Percentiles rank a stretch among this genome's conserved stretches.
Evolutionary conservation across 164 flowering plant species (phyloP).

Genomic region (Stephania japonica): DNA sequence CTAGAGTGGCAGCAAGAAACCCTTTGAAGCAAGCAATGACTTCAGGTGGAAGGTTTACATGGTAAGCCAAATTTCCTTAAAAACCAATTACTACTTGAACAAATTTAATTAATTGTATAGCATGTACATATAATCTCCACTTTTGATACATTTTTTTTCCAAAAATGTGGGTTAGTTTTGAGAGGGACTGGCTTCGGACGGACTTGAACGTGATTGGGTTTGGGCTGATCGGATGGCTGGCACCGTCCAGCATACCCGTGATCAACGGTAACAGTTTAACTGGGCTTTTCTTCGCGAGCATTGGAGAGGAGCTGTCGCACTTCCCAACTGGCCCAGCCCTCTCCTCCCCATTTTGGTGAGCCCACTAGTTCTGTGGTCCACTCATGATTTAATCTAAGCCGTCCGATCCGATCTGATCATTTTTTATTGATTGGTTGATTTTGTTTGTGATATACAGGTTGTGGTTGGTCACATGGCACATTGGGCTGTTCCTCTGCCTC

Average conservation of each 20-base stretch:
- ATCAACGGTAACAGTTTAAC: slow-evolving; percentile 87
- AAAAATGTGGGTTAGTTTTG: slow-evolving; percentile 31
- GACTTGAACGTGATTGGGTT: slow-evolving; percentile 88
- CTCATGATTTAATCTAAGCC: neutral
- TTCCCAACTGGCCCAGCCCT: slow-evolving; percentile 84
- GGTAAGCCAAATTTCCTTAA: slow-evolving; percentile 33
- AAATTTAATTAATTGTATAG: neutral
- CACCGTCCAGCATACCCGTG: slow-evolving; percentile 81
- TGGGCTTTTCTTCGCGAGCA: slow-evolving; percentile 87
- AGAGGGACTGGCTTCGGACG: slow-evolving; percentile 75
- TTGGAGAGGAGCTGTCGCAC: slow-evolving; percentile 80
- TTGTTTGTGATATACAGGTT: slow-evolving; percentile 38
- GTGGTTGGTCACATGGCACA: slow-evolving; percentile 83
- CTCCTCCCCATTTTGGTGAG: slow-evolving; percentile 73
- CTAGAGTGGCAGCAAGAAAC: slow-evolving; percentile 39
- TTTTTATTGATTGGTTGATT: neutral
- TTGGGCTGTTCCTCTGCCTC: slow-evolving; percentile 75
- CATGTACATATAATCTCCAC: too few relatives aligned
- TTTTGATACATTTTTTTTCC: neutral
- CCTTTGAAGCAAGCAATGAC: slow-evolving; percentile 40
- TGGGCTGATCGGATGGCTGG: slow-evolving; percentile 93
- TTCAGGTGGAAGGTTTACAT: slow-evolving; percentile 53
- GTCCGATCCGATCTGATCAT: neutral
- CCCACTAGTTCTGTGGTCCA: neutral
- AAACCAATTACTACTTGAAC: neutral